These are phyloP conservation scores for Pistacia atlantica DNA, from an alignment of 345 rosid genomes.

Conservation along the genomic window DNA sequence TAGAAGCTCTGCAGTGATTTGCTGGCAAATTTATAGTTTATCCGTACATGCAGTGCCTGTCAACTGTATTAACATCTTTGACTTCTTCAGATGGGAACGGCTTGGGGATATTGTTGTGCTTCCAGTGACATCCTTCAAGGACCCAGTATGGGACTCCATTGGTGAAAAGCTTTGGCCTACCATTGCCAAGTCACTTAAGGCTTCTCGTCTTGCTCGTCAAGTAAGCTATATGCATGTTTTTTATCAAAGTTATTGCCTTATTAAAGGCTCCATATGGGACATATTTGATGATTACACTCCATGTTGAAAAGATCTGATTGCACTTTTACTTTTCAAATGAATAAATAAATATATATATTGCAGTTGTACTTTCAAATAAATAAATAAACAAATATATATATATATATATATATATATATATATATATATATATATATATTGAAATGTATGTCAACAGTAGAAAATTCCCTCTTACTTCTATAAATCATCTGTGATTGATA, in stretches of 20 bases:
- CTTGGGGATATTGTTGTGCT: constrained; percentile 89
- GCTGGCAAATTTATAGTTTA: not conserved
- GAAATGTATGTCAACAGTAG: not conserved
- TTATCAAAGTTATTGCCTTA: not conserved
- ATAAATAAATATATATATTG: not conserved
- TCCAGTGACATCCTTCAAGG: constrained; percentile 73
- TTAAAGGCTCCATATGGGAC: not conserved
- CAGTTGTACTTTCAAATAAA: no score
- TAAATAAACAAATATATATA: not conserved
- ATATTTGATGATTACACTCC: not conserved
- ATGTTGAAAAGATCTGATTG: not conserved
- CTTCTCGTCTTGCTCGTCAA: constrained; percentile 76
- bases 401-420: not conserved
- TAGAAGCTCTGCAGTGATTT: not conserved
- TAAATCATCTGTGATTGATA: not conserved
- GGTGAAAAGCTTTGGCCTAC: constrained; percentile 75
- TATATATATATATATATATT: not conserved
- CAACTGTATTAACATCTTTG: constrained; percentile 18
- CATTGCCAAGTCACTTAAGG: constrained; percentile 62
- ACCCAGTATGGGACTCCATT: constrained; percentile 70
- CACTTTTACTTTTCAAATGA: not conserved
- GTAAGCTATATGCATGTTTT: constrained; percentile 41
- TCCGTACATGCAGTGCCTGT: not conserved
- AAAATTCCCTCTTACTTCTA: not conserved
- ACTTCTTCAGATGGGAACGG: constrained; percentile 75